Evolutionary conservation across 1,284 basidiomycete genomes (phyloP).

Genomic region (Heterobasidion irregulare): DNA sequence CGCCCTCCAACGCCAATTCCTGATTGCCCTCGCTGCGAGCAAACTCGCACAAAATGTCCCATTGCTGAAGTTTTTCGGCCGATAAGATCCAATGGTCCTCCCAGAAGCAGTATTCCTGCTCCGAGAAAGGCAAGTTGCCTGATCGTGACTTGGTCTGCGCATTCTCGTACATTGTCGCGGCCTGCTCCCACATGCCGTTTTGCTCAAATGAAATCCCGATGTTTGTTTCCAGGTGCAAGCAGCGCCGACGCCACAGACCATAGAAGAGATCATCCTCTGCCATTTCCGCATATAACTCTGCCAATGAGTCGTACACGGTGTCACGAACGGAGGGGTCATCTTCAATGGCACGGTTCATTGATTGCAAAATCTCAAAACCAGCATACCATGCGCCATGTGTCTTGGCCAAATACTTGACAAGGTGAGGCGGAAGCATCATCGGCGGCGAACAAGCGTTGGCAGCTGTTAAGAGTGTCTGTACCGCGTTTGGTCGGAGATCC

Average conservation of each 20-base stretch:
- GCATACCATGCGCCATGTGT: slow-evolving; percentile 96
- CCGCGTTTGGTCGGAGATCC: slow-evolving; percentile 88
- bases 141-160: slow-evolving; percentile 86
- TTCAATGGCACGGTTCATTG: slow-evolving; percentile 67
- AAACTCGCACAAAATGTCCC: slow-evolving; percentile 94
- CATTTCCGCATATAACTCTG: slow-evolving; percentile 93
- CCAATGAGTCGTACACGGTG: slow-evolving; percentile 84
- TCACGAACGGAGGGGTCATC: slow-evolving; percentile 83
- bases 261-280: slow-evolving; percentile 98
- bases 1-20: slow-evolving; percentile 90
- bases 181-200: slow-evolving; percentile 95
- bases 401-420: slow-evolving; percentile 95
- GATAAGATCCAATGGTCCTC: slow-evolving; percentile 99
- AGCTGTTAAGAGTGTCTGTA: slow-evolving; percentile 87
- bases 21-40: slow-evolving; percentile 88
- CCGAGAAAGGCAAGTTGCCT: slow-evolving; percentile 85
- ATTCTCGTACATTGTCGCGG: slow-evolving; percentile 82
- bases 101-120: slow-evolving; percentile 97
- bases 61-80: slow-evolving; percentile 95
- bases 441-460: slow-evolving; percentile 81
- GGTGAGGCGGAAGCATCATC: slow-evolving; percentile 87
- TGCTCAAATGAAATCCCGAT: slow-evolving; percentile 93
- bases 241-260: slow-evolving; percentile 89
- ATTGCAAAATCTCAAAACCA: slow-evolving; percentile 83
- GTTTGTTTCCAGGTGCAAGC: slow-evolving; percentile 87